Conservation (phyloP, 768 basidiomycete species). For the Cystofilobasidium ferigula region DNA sequence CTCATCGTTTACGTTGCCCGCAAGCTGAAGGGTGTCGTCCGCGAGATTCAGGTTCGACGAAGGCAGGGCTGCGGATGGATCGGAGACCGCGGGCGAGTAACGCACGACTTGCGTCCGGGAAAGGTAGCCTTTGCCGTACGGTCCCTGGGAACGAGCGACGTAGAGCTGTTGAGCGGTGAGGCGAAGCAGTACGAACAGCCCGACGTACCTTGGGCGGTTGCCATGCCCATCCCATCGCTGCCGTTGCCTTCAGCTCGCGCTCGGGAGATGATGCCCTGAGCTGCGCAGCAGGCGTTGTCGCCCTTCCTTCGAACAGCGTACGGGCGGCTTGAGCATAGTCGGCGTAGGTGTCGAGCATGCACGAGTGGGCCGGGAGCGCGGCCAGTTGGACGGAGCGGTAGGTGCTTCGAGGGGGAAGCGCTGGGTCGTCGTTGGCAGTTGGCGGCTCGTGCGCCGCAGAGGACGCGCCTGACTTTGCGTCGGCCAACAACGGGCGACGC, state of each 20-base stretch:
- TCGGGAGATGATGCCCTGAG: too few species aligned
- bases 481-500: too few species aligned
- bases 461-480: too few species aligned
- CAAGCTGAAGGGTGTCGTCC: neutral
- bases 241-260: neutral
- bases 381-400: too few species aligned
- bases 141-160: neutral
- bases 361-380: too few species aligned
- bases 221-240: conserved; percentile 53
- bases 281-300: neutral
- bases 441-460: too few species aligned
- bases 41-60: neutral
- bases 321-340: conserved; percentile 8
- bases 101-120: too few species aligned
- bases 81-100: neutral
- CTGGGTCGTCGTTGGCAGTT: too few species aligned
- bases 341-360: too few species aligned
- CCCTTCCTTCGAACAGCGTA: neutral
- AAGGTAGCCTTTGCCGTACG: too few species aligned
- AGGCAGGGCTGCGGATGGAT: neutral
- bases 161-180: neutral
- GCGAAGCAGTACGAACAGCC: neutral
- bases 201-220: conserved; percentile 49
- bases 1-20: neutral
- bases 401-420: too few species aligned